Conservation (phyloP, 2,329 filamentous ascomycete species). For the Colletotrichum shisoi region DNA sequence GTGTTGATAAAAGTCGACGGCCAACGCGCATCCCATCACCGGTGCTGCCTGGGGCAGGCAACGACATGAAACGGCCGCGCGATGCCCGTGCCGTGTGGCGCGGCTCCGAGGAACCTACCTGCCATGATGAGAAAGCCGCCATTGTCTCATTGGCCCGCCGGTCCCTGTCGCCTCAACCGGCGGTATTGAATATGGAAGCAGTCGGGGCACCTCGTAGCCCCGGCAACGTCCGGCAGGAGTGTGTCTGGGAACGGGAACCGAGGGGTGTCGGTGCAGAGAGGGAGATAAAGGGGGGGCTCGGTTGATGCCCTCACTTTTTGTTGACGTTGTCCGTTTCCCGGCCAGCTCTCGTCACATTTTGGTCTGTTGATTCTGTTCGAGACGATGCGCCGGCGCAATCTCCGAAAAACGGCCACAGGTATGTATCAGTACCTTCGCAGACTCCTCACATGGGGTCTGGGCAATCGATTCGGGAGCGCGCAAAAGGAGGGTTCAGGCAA, state of each 20-base stretch:
- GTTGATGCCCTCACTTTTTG: neutral
- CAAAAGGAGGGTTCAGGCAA: neutral
- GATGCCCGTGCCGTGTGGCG: neutral
- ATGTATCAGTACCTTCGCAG: neutral
- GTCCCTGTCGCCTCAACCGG: neutral
- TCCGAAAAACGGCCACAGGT: neutral
- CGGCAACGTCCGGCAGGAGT: neutral
- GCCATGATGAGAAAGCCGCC: neutral
- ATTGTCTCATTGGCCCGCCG: neutral
- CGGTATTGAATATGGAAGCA: neutral
- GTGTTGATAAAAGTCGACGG: too few relatives aligned
- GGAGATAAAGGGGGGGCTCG: neutral
- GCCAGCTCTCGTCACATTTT: neutral
- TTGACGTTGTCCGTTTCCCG: neutral
- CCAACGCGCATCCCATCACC: neutral
- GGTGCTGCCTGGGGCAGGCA: slow-evolving; percentile 4
- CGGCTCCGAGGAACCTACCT: neutral
- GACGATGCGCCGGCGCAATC: neutral
- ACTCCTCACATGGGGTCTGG: neutral
- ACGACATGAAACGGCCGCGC: neutral
- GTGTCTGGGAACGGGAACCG: neutral
- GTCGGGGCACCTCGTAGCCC: neutral
- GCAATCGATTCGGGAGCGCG: neutral
- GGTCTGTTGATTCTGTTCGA: neutral
- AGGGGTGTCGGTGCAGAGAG: neutral